These are phyloP conservation scores for Pachysolen tannophilus DNA, from an alignment of 805 yeast genomes.

Conservation along the genomic window DNA sequence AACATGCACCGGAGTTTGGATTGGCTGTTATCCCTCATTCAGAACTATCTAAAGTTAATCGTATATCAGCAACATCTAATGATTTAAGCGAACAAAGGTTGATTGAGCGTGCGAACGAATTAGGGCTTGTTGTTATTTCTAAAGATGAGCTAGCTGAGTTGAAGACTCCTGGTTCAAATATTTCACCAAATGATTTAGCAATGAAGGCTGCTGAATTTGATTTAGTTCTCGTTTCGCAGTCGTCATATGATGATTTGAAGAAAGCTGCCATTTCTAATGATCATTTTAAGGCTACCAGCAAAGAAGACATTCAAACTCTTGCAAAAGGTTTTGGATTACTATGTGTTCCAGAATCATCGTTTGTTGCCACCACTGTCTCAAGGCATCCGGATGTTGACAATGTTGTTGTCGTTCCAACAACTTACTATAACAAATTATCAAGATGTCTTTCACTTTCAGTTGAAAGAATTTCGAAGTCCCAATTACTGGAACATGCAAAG, in stretches of 20 bases:
- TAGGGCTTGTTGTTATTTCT: neutral
- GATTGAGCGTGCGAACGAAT: neutral
- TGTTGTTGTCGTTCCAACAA: constrained; percentile 56
- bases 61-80: neutral
- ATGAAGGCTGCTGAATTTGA: constrained; percentile 33
- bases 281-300: neutral
- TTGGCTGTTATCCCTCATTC: neutral
- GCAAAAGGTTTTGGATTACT: constrained; percentile 42
- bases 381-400: constrained; percentile 44
- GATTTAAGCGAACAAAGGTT: neutral
- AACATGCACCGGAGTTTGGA: neutral
- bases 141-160: neutral
- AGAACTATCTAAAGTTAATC: neutral
- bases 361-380: constrained; percentile 54
- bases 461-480: constrained; percentile 37
- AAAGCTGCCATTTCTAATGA: neutral
- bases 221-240: constrained; percentile 23
- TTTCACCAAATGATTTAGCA: constrained; percentile 26
- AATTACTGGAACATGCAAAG: constrained; percentile 35
- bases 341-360: constrained; percentile 51
- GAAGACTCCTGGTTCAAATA: neutral
- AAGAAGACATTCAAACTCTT: constrained; percentile 20
- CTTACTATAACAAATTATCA: constrained; percentile 53
- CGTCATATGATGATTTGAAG: constrained; percentile 15
- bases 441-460: constrained; percentile 33